Conservation (phyloP, 768 basidiomycete genomes). For the Boletus rubropictus region DNA sequence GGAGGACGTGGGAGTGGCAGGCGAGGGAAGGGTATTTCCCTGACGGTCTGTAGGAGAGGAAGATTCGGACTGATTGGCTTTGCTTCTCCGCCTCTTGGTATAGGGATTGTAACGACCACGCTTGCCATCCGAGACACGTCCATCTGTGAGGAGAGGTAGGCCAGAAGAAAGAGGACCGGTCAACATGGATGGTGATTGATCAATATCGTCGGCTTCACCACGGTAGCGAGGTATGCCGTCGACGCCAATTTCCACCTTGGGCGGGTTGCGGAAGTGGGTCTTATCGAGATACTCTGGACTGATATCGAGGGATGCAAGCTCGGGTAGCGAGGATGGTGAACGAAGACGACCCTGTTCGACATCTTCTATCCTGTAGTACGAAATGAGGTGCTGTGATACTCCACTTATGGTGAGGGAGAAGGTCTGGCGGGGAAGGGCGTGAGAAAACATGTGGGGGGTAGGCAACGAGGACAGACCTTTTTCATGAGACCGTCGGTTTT, state of each 20-base stretch:
- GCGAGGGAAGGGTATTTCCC: conserved; percentile 21
- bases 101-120: conserved; percentile 46
- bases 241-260: conserved; percentile 77
- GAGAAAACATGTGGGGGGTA: conserved; percentile 22
- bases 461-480: conserved; percentile 57
- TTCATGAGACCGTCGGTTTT: conserved; percentile 93
- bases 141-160: conserved; percentile 46
- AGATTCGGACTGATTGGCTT: conserved; percentile 23
- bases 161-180: conserved; percentile 41
- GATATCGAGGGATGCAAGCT: conserved; percentile 82
- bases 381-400: conserved; percentile 86
- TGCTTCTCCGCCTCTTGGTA: conserved; percentile 39
- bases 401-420: conserved; percentile 85
- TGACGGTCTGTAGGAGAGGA: conserved; percentile 29
- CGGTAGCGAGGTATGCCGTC: conserved; percentile 81
- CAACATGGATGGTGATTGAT: conserved; percentile 37
- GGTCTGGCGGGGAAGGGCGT: conserved; percentile 49
- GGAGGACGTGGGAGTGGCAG: conserved; percentile 27
- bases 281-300: conserved; percentile 84
- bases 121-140: conserved; percentile 39
- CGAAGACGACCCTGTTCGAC: conserved; percentile 85
- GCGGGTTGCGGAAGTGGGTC: conserved; percentile 86
- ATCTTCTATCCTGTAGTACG: conserved; percentile 91
- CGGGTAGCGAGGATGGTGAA: conserved; percentile 80
- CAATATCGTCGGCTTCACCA: conserved; percentile 74